Base-by-base conservation (phyloP, 2,329 filamentous ascomycete species). In the Microsporum audouinii region DNA sequence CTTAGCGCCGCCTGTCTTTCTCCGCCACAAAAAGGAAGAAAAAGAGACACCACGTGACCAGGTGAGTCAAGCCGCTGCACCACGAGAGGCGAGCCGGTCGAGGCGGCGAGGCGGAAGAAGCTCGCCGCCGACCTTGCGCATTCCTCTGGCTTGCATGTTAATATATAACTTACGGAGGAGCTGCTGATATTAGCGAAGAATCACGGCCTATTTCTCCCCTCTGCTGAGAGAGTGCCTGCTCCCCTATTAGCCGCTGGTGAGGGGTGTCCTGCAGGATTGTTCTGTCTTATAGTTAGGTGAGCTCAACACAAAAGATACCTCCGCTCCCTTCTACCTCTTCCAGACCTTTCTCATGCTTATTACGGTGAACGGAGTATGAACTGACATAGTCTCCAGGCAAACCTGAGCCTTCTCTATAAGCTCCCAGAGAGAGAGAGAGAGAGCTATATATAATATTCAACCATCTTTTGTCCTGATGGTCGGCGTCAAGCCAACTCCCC, bases 401-500 rank as follows among this genome's bases (percentile, higher is more conserved):
- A 14, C 31, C 45, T 12, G 27, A 14, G 14, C 38, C 5, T 39
- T 12, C 5, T 12, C 27, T 29, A 51, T 27, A 51, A 29, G 14
- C 2, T 10, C 8, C 45, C 27, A 29, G 10, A 5, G 14, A 51
- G 27, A 29, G 27, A 12, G 10, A 33, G 12, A 5, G 23, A 5
- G 8, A 29, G 10, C 27, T 5, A 8, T 33, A 51, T 33, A 51
- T 51, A 29, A 8, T 39, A 10, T 27, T 43, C 7, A 43, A 23
- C 8, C n/a, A 36, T 47, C 8, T 8, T 7, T 12, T 12, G 45
- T 27, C 41, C 38, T 39, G 27, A 65, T 65, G 64, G 49, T 63
- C 14, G 61, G 58, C 31, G 59, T 60, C 49, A 63, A 61, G 17
- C 64, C 64, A 23, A 61, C 63, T 23, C 43, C 59, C 39, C 64